Evolutionary conservation across 306 rosid genomes (phyloP), one percentile per base, ranked within the genome.

Genomic region (Purshia tridentata): DNA sequence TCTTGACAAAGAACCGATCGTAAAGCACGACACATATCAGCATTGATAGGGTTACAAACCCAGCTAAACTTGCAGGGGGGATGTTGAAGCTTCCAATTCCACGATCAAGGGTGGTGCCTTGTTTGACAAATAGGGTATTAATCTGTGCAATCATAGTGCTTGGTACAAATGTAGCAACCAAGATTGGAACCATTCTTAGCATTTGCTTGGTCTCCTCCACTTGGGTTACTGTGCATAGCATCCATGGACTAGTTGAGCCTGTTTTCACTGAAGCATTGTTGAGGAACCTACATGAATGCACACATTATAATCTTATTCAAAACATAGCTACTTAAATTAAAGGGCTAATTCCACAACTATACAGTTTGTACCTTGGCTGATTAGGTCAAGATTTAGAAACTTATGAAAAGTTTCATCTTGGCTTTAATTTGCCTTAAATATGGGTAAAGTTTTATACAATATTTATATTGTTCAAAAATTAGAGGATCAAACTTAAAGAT

Each of bases 161-260:
- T 1, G 99, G 99, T 44, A 91, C 76, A 66, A 94, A 74, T 45
- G 89, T 91, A 45, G 88, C 83, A 4, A 87, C 55, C 84, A 88
- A 77, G 74, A 91, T 80, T 15, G 91, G 88, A 8, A 79, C 63
- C 99, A 94, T 88, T 18, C 90, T 81, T 63, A 89, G 64, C 49
- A 89, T 83, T 72, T 89, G 97, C 62, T 94, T 94, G 13, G 96
- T 88, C 67, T 87, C 91, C 72, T 94, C 99, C 37, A 94, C 97
- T 88, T 94, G 95, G 2, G 97, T 88, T 59, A 94, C 87, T 4
- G 97, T 78, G 79, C 96, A 86, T 4, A 81, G 39, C 76, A 41
- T 76, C 90, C 84, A 83, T 39, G 78, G 72, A 70, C 65, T 69
- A 13, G 78, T 80, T 23, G 83, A 83, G 8, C 71, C 78, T 47